Conservation (phyloP, 2,329 filamentous ascomycete species). For the Alternaria solani region DNA sequence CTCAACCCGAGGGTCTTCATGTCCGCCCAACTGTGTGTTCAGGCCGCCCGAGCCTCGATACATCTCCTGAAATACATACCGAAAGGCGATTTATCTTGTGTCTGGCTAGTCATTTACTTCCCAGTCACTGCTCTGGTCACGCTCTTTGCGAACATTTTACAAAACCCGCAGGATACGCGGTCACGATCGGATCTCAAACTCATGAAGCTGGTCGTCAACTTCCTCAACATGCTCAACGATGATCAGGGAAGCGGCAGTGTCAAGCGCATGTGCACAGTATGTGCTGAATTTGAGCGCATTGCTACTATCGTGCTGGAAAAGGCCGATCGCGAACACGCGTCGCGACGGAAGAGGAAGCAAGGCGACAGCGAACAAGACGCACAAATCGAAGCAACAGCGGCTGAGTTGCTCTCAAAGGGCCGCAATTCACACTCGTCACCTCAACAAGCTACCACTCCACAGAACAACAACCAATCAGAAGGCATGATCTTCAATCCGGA, state of each 20-base stretch:
- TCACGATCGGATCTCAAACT: slow-evolving; percentile 88
- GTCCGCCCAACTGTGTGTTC: slow-evolving; percentile 90
- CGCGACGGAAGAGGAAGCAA: slow-evolving; percentile 84
- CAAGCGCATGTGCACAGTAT: slow-evolving; percentile 91
- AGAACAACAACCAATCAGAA: slow-evolving; percentile 22
- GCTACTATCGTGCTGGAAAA: slow-evolving; percentile 90
- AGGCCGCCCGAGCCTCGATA: slow-evolving; percentile 90
- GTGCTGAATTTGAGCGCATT: slow-evolving; percentile 95
- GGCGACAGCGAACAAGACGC: slow-evolving; percentile 60
- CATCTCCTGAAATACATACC: slow-evolving; percentile 95
- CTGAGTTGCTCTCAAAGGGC: slow-evolving; percentile 44
- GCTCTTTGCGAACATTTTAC: slow-evolving; percentile 92
- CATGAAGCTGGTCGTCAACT: slow-evolving; percentile 93
- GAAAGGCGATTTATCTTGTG: slow-evolving; percentile 91
- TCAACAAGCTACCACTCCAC: slow-evolving; percentile 31
- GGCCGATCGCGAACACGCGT: slow-evolving; percentile 82
- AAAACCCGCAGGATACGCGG: slow-evolving; percentile 89
- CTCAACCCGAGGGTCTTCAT: slow-evolving; percentile 95
- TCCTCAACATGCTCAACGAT: slow-evolving; percentile 85
- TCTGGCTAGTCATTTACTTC: slow-evolving; percentile 97
- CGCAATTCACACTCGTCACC: slow-evolving; percentile 42
- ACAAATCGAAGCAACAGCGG: slow-evolving; percentile 48
- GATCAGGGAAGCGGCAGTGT: slow-evolving; percentile 92
- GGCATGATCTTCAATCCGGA: slow-evolving; percentile 47
- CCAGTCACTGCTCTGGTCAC: slow-evolving; percentile 95